Conservation (phyloP, 2,329 filamentous ascomycete genomes). For the Coccinonectria pachysandricola region DNA sequence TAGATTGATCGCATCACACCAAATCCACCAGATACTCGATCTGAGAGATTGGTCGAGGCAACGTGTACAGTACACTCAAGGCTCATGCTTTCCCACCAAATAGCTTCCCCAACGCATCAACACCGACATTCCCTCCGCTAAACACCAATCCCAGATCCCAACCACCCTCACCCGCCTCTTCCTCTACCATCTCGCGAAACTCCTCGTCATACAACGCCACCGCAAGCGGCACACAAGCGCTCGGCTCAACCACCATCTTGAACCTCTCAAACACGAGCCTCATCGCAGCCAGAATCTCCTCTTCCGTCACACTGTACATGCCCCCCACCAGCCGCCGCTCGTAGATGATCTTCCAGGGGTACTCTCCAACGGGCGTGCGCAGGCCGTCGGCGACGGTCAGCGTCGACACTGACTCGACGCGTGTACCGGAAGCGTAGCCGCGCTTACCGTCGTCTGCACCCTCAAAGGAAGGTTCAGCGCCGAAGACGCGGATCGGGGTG, state of each 20-base stretch:
- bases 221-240: constrained; percentile 73
- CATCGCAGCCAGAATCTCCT: constrained; percentile 70
- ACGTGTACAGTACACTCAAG: too few relatives aligned
- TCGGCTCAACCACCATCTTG: constrained; percentile 88
- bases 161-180: constrained; percentile 58
- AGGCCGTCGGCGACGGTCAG: constrained; percentile 85
- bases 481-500: constrained; percentile 69
- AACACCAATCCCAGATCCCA: constrained; percentile 60
- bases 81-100: constrained; percentile 32
- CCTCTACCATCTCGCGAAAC: constrained; percentile 60
- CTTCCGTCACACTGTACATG: constrained; percentile 67
- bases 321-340: constrained; percentile 58
- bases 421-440: constrained; percentile 52
- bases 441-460: constrained; percentile 75
- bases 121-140: constrained; percentile 49
- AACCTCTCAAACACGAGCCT: constrained; percentile 72
- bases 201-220: constrained; percentile 78
- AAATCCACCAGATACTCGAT: too few relatives aligned
- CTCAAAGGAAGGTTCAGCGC: constrained; percentile 72
- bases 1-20: too few relatives aligned
- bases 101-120: constrained; percentile 42
- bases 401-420: constrained; percentile 59
- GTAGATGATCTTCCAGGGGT: constrained; percentile 70
- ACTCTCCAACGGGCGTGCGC: constrained; percentile 66
- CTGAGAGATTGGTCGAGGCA: too few relatives aligned